Evolutionary conservation across 768 basidiomycete species (phyloP), one percentile per base, ranked within the genome.

Genomic region (Trametes coccinea): DNA sequence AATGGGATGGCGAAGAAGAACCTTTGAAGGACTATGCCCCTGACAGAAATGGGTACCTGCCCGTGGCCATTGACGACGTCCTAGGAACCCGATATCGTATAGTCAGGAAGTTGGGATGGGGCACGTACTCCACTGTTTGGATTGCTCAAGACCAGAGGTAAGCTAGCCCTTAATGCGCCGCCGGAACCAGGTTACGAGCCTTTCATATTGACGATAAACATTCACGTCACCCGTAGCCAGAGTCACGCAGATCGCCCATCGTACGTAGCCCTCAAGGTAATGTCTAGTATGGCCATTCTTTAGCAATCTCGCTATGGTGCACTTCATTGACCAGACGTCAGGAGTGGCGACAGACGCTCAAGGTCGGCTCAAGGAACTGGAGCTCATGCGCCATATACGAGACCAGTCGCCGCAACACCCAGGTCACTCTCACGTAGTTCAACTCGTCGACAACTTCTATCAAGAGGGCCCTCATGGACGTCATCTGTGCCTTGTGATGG

Each of bases 101-200:
- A 52, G 76, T 86, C 22, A 71, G 82, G 51, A 83, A 88, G 70
- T 71, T 88, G 30, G 86, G 84, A 2, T 83, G 77, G 77, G 82
- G 83, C 2, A 67, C 71, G 49, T 82, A 78, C 63, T 79, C 80
- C 7, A 82, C 76, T 0, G 80, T 80, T 5, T 81, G 79, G 80
- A 74, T 80, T 29, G 76, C 71, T 16, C 67, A 70, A 46, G 74
- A 78, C 61, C 31, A 54, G 30, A 14, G 37, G 57, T 59, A 41
- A 14, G 56, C 22, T 39, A 39, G 7, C 39, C 13, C 39, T 39
- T 13, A 13, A 39, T 13, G 7, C 8, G 7, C 39, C 41, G 41
- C 14, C 14, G 41, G 5, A 43, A 43, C 13, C 22, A 22, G 22
- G 22, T 22, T 22, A 22, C 22, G 22, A 22, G 22, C 22, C 22